Conservation (phyloP, 306 rosid species). For the Trifolium fragiferum region DNA sequence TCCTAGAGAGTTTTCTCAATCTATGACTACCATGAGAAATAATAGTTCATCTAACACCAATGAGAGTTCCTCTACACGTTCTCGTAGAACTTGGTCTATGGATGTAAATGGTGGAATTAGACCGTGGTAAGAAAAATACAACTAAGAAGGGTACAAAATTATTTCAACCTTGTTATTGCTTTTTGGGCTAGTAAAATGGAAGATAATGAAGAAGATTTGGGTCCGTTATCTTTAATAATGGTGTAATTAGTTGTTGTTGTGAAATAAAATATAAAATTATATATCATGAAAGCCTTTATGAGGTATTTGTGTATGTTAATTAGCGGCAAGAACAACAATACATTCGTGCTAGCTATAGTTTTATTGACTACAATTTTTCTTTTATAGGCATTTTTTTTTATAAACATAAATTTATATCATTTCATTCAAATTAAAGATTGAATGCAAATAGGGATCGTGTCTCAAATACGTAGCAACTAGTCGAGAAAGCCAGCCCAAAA, state of each 20-base stretch:
- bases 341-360: no score
- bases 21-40: not conserved
- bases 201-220: not conserved
- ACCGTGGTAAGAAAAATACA: conserved; percentile 46
- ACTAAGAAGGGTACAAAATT: not conserved
- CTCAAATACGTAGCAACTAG: no score
- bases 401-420: no score
- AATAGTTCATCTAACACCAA: conserved; percentile 31
- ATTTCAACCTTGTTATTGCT: not conserved
- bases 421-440: no score
- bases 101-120: conserved; percentile 64
- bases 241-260: not conserved
- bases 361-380: no score
- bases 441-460: no score
- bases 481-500: no score
- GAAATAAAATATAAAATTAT: no score
- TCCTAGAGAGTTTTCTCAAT: conserved; percentile 3
- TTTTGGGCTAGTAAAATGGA: not conserved
- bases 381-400: no score
- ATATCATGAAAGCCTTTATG: no score
- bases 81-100: conserved; percentile 81
- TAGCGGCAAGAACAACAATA: no score
- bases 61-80: conserved; percentile 28
- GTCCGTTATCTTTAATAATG: not conserved
- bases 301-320: no score